Base-by-base conservation (phyloP, 257 asterid species). In the Nicotiana sylvestris region DNA sequence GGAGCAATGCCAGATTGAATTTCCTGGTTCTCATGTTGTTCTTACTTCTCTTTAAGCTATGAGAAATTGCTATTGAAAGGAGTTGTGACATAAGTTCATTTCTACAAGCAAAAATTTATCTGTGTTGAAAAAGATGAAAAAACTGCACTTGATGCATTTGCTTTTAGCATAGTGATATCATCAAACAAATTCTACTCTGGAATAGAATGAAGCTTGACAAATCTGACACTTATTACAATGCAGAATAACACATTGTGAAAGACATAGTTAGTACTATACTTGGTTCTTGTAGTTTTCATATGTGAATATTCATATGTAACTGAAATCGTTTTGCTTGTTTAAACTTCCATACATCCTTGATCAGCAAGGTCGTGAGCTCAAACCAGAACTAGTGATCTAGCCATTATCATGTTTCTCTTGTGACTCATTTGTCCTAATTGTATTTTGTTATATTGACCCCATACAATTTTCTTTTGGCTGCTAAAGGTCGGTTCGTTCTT, bases 401-500 rank as follows among this genome's bases (percentile, higher is more conserved):
- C 43, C 76, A 82, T 69, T 17, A 39, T 30, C 27, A 4, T 32
- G 32, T 49, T 62, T 61, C 53, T 8, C n/a, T 29, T 61, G 11
- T 6, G 51, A 25, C 81, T 18, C 29, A 66, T 55, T 15, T 25
- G 8, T 76, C 0, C 1, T 53, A 10, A 49, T 82, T 77, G 32
- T 10, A 57, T 53, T 64, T 27, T 53, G 30, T 68, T 21, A 21
- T 21, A 21, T 21, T 21, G 21, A 21, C 21, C 21, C 21, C 21
- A 21, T 21, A 21, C 70, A 70, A 55, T 37, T 29, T 78, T 21
- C 58, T 32, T 61, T 12, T 46, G 16, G 55, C 27, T 33, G 49
- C 64, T 81, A 64, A 87, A 94, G 99, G 93, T 94, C 62, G 98
- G 99, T 85, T 95, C 98, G 0, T 95, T 94, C 89, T 88, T 95